Base-by-base conservation (phyloP, 2,329 filamentous ascomycete species). In the Colletotrichum truncatum region DNA sequence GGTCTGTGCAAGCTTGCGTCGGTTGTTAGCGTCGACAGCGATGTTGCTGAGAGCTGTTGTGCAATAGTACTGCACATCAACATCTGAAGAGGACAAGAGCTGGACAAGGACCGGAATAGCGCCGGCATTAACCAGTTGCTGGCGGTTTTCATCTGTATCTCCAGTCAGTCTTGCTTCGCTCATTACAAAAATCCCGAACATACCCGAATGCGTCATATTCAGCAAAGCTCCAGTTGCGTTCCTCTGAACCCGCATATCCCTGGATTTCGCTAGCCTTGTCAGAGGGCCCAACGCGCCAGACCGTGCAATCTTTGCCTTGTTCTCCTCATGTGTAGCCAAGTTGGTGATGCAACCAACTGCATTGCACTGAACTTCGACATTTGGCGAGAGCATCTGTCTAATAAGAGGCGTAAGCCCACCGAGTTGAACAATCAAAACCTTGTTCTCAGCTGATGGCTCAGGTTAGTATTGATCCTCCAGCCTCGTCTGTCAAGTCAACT, bases 161-260 rank as follows among this genome's bases (percentile, higher is more conserved):
- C 9, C 36, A 43, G 68, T 80, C 28, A 28, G 32, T 4, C 6
- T 16, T 9, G 23, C 14, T 14, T 25, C 34, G n/a, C 16, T 18
- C 9, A n/a, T 12, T 16, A 28, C 28, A n/a, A 4, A 6, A 4
- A 16, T 26, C n/a, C 8, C 21, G 45, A 49, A 71, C 86, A 66
- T 88, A 97, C 94, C 94, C 69, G 94, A 98, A 82, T 99, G 96
- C 73, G 96, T 99, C 96, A 99, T 99, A 80, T 99, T 99, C 70
- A 99, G 86, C 63, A 99, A 83, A 46, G 96, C 96, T 57, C 96
- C 96, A 1, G 96, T 99, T 63, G 96, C 96, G 79, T 99, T 99
- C 70, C 96, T 89, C 81, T 99, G 96, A 49, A 99, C 96, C 61
- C 96, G 90, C 96, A 98, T 98, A 74, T 99, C 96, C 79, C 97